These are phyloP conservation scores for Epithemia pelagica DNA, from an alignment of 108 stramenopile species.

Conservation along the genomic window DNA sequence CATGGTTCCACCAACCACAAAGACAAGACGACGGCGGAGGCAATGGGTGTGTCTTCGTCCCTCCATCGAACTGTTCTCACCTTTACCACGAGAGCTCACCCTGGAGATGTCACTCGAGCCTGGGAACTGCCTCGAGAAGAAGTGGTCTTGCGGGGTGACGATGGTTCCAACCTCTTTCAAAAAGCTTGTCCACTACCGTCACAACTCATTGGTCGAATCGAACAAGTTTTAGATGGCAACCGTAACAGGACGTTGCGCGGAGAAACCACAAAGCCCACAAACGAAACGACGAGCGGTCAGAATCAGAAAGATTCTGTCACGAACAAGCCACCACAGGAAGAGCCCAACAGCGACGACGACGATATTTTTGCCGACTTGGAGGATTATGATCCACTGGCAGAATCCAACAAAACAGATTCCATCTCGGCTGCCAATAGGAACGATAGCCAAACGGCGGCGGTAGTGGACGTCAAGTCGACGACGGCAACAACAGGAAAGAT, in stretches of 20 bases:
- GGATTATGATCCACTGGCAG: conserved; percentile 33
- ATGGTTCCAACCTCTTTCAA: not conserved
- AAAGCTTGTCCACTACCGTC: not conserved
- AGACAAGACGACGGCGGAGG: not conserved
- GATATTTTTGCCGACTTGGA: conserved; percentile 71
- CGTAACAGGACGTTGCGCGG: not conserved
- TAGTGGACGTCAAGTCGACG: not conserved
- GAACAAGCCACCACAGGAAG: not conserved
- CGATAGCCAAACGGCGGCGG: not conserved
- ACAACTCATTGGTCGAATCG: not conserved
- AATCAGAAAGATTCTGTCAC: not conserved
- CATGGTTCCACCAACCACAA: not conserved
- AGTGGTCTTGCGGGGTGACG: not conserved
- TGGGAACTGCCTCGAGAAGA: conserved; percentile 37
- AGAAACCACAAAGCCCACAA: not conserved
- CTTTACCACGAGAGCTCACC: conserved; percentile 18
- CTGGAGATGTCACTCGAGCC: conserved; percentile 16
- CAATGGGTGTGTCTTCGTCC: not conserved
- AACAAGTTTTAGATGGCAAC: not conserved
- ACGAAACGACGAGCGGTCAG: not conserved
- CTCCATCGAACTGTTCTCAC: conserved; percentile 7
- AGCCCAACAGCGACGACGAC: conserved; percentile 44
- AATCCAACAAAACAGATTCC: not conserved
- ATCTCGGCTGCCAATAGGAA: not conserved
- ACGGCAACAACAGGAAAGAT: not conserved